Base-by-base conservation (phyloP, 768 basidiomycete species). In the Mycena latifolia region DNA sequence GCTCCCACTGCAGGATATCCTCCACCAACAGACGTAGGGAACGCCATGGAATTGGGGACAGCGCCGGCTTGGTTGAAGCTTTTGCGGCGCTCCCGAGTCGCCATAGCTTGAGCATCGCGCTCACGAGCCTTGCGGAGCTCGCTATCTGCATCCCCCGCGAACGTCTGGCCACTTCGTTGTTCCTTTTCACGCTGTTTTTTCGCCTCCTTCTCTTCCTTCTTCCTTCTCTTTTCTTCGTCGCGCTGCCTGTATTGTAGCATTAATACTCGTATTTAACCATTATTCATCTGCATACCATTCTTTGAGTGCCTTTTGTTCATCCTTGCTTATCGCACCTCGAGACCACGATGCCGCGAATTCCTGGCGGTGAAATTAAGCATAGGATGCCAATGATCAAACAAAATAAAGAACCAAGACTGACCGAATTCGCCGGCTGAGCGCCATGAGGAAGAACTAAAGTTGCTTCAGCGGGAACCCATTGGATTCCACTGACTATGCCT, bases 401-500 rank as follows among this genome's bases (percentile, higher is more conserved):
- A 31, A 55, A 63, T 55, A 65, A 37, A 67, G 46, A 51, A 58
- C 17, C 61, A 20, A 57, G 66, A 76, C 84, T 72, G 59, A 89
- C 91, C 51, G 81, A 74, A 70, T 77, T 85, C 6, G 89, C 90
- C 11, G 88, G 88, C 57, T 81, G 85, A 28, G 89, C 88, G 5
- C 88, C 90, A 14, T 77, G 54, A 43, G 92, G 92, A 51, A 88
- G 69, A 48, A 89, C 82, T 46, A 84, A 79, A 0, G 89, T 89
- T 1, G 89, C 82, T 70, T 93, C 92, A n/a, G 85, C 87, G 22
- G 91, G 91, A 28, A 92, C 80, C 86, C 72, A 48, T 17, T 71
- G 76, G 41, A 71, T 67, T 80, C 45, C 48, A 33, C 29, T 51
- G 28, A 87, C 84, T 28, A 91, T 69, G 9, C 92, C 92, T 70